Evolutionary conservation across 331 rosid species (phyloP).

Genomic region (Arachis monticola): DNA sequence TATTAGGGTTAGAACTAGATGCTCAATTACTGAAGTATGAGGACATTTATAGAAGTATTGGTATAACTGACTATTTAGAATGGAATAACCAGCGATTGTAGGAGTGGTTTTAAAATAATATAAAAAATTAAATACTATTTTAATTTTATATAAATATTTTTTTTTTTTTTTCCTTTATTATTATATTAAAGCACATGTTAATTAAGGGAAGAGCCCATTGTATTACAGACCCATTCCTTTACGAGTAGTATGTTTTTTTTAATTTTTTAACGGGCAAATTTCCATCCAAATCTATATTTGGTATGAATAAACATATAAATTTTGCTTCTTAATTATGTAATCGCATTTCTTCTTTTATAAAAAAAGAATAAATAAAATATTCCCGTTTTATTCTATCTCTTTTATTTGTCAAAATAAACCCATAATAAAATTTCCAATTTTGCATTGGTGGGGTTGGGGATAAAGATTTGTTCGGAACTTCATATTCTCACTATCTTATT

Average conservation of each 20-base stretch:
- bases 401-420: not conserved
- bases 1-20: too few relatives aligned
- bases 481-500: slow-evolving; percentile 25
- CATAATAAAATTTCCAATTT: slow-evolving; percentile 8
- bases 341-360: not conserved
- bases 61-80: too few relatives aligned
- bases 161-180: too few relatives aligned
- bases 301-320: not conserved
- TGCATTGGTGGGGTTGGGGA: slow-evolving; percentile 30
- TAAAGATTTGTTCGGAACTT: slow-evolving; percentile 35
- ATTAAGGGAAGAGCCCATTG: slow-evolving; percentile 17
- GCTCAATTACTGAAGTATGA: too few relatives aligned
- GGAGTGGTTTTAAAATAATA: too few relatives aligned
- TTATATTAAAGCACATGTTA: too few relatives aligned
- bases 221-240: not conserved
- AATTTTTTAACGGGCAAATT: slow-evolving; percentile 8
- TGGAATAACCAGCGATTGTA: too few relatives aligned
- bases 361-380: not conserved
- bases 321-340: not conserved
- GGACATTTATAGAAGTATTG: too few relatives aligned
- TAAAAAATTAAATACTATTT: too few relatives aligned
- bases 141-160: too few relatives aligned
- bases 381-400: not conserved
- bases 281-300: not conserved
- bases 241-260: slow-evolving; percentile 6